Evolutionary conservation across 2,329 filamentous ascomycete species (phyloP).

Genomic region (Botrytis fragariae): DNA sequence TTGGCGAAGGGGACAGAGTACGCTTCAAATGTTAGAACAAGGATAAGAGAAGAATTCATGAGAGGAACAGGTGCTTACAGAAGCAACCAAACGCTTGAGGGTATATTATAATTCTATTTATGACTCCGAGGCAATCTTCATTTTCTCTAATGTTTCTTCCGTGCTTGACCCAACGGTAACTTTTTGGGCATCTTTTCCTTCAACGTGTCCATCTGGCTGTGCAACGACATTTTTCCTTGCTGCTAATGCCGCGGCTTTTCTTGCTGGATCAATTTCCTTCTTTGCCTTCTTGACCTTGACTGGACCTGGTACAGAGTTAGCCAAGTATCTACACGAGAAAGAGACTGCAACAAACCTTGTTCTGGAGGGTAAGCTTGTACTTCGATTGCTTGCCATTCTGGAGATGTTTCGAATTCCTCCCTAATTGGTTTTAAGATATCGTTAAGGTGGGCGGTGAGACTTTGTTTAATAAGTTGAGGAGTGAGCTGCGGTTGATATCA

Average conservation of each 20-base stretch:
- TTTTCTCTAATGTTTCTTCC: constrained; percentile 33
- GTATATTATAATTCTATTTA: constrained; percentile 25
- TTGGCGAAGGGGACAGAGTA: background rate
- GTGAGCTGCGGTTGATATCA: constrained; percentile 55
- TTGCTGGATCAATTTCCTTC: constrained; percentile 48
- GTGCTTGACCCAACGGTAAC: constrained; percentile 29
- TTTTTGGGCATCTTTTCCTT: constrained; percentile 30
- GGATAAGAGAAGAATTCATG: background rate
- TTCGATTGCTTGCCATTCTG: constrained; percentile 78
- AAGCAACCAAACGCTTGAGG: constrained; percentile 21
- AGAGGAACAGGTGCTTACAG: constrained; percentile 2
- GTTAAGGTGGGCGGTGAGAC: constrained; percentile 70
- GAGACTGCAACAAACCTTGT: constrained; percentile 46
- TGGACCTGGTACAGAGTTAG: constrained; percentile 40
- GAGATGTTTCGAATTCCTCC: constrained; percentile 63
- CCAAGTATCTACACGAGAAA: background rate
- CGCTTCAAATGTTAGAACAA: background rate
- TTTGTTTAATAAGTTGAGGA: constrained; percentile 85
- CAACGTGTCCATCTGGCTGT: constrained; percentile 35
- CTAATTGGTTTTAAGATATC: constrained; percentile 76
- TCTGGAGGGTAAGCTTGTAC: constrained; percentile 78
- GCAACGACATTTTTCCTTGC: constrained; percentile 31
- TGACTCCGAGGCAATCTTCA: constrained; percentile 29
- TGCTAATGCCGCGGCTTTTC: constrained; percentile 35
- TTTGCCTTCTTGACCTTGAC: constrained; percentile 70